Base-by-base conservation (phyloP, 176 grass and related monocot genomes). In the Ampelocalamus luodianensis region DNA sequence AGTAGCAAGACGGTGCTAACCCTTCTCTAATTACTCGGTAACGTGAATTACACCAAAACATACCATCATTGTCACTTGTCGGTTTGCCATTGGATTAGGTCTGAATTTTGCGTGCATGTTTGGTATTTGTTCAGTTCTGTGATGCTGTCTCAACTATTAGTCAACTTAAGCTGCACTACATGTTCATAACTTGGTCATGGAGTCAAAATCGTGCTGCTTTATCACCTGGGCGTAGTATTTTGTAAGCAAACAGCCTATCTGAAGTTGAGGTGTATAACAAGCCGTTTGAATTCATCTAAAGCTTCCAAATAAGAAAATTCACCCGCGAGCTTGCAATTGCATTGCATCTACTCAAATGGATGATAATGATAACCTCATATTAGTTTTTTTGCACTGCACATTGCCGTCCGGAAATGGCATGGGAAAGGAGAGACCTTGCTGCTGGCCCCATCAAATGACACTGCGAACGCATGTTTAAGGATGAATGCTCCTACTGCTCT, bases 31-130 rank as follows among this genome's bases (percentile, higher is more conserved):
- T 36, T 64, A 34, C 29, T 79, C 23, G 29, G 12, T 78, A 40
- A 51, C 71, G 17, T 85, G 69, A 85, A 69, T 81, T 60, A 50
- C 11, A 56, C 40, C 13, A 46, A 67, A 26, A 12, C 11, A 29
- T 68, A 17, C 1, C 11, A 50, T 68, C 82, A 32, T 1, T 68
- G 5, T 83, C 73, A 63, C 22, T 1, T 60, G 13, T 84, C 74
- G 55, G 67, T 22, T 75, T 79, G 49, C 14, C 48, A 58, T 18
- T 74, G 44, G 55, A 75, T 14, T 76, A 54, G 34, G 36, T 85
- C 70, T 44, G 50, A 75, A 83, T 37, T 53, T 16, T 78, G 27
- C 73, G 64, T 60, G 38, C 64, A 36, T 56, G 20, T 45, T 59
- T 78, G 55, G 23, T 9, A 16, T 72, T 56, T 69, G 46, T 15